Conservation (phyloP, 805 yeast species). For the Kodamaea hsintzibuensis region DNA sequence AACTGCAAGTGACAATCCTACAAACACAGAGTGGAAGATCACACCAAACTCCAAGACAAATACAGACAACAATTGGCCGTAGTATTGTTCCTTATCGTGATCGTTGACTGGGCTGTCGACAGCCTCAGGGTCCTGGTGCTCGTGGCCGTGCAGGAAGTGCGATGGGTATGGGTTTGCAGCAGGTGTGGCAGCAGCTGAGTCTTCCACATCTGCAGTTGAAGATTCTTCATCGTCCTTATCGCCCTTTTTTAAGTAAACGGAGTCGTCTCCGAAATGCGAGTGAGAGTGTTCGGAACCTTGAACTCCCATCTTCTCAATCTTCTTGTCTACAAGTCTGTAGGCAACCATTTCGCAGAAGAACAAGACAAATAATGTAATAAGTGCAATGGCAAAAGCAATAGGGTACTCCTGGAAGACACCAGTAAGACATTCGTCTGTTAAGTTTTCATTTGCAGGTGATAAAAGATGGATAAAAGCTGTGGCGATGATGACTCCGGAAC, state of each 20-base stretch:
- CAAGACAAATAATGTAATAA: conserved; percentile 51
- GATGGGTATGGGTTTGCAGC: conserved; percentile 28
- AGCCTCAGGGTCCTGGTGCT: conserved; percentile 46
- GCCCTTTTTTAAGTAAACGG: conserved; percentile 29
- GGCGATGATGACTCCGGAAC: conserved; percentile 82
- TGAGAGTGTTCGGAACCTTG: conserved; percentile 20
- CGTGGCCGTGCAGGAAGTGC: conserved; percentile 47
- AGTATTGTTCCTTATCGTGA: conserved; percentile 45
- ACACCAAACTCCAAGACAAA: conserved; percentile 77
- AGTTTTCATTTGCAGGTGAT: conserved; percentile 64
- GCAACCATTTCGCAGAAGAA: conserved; percentile 55
- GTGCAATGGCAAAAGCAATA: conserved; percentile 53
- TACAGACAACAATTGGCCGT: conserved; percentile 57
- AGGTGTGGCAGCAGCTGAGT: conserved; percentile 5
- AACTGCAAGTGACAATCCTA: conserved; percentile 76
- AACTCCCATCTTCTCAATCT: conserved; percentile 21
- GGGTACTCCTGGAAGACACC: conserved; percentile 56
- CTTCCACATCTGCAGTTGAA: conserved; percentile 17
- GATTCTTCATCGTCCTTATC: conserved; percentile 15
- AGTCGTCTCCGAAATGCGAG: conserved; percentile 52
- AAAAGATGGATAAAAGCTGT: conserved; percentile 78
- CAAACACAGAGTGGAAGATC: conserved; percentile 78
- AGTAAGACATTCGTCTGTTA: conserved; percentile 61
- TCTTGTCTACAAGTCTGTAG: conserved; percentile 45
- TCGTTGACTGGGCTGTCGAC: conserved; percentile 36